These are phyloP conservation scores for Daldinia childiae DNA, from an alignment of 495 filamentous ascomycete species.

Conservation along the genomic window DNA sequence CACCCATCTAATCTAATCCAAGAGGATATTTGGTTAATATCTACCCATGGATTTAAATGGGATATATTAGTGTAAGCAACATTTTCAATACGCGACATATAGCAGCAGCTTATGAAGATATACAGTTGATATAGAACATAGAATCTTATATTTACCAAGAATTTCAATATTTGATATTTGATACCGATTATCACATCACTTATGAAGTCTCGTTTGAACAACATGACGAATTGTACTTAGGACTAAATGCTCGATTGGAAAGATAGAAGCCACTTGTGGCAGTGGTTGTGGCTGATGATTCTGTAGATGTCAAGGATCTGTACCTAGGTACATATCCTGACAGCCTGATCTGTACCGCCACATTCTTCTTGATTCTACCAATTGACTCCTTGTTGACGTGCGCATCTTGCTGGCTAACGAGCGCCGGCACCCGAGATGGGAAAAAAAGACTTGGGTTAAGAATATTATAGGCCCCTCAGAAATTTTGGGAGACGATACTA, in stretches of 20 bases:
- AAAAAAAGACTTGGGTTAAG: constrained; percentile 8
- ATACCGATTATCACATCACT: no score
- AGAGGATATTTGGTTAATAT: not conserved
- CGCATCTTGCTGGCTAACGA: constrained; percentile 48
- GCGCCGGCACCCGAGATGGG: constrained; percentile 9
- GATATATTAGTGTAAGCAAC: not conserved
- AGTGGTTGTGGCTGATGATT: not conserved
- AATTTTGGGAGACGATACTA: not conserved
- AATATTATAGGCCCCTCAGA: not conserved
- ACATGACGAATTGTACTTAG: no score
- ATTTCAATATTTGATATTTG: no score
- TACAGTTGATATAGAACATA: no score
- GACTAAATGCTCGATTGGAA: no score
- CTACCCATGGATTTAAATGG: no score
- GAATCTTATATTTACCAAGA: no score
- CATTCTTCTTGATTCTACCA: constrained; percentile 34
- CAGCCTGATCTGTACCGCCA: constrained; percentile 20
- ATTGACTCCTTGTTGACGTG: constrained; percentile 40
- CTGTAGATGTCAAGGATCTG: not conserved
- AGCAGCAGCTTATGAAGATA: no score
- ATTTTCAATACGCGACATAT: no score
- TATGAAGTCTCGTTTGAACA: no score
- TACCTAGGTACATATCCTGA: not conserved
- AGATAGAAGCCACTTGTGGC: not conserved
- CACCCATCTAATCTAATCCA: not conserved